A percentile compares a stretch with the other conserved stretches of the same genome.
phyloP scores from a whole-genome alignment of 805 yeast species.

The Metschnikowia koreensis region DNA sequence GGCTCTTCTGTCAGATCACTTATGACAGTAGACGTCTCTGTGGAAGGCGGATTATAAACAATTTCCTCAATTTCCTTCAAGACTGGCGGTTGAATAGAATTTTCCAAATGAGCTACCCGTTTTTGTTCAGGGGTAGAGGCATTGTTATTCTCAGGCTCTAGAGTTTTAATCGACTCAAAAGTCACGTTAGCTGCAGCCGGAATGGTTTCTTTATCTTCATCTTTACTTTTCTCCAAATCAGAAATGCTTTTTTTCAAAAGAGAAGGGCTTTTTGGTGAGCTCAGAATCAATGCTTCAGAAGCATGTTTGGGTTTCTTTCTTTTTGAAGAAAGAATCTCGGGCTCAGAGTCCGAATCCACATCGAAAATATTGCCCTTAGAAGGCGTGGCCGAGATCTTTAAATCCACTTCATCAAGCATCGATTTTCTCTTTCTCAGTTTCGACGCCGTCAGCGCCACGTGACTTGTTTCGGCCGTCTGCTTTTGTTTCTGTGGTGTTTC shows the following conservation, averaged over 20 bases:
- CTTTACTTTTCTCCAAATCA: too few relatives aligned
- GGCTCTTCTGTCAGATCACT: conserved; percentile 9
- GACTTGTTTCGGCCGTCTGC: not conserved
- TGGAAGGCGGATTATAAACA: not conserved
- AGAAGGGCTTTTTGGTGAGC: not conserved
- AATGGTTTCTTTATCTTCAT: too few relatives aligned
- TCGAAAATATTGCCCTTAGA: conserved; percentile 19
- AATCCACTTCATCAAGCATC: conserved; percentile 12
- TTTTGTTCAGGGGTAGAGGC: not conserved
- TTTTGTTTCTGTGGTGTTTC: not conserved
- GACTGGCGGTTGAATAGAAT: conserved; percentile 3
- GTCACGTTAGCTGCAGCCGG: not conserved
- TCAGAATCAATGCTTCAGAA: not conserved
- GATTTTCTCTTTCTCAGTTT: conserved; percentile 13
- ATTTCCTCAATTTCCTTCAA: not conserved
- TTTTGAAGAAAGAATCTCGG: conserved; percentile 14
- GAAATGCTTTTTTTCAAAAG: not conserved
- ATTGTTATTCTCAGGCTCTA: not conserved
- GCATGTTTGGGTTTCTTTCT: conserved; percentile 10
- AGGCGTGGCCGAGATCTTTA: conserved; percentile 11
- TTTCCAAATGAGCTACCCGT: not conserved
- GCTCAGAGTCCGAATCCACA: conserved; percentile 18
- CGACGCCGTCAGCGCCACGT: not conserved
- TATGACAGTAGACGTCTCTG: conserved; percentile 3
- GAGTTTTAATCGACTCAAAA: not conserved